Base-by-base conservation (phyloP, 148 eudicot species). In the Linanthus parryae region DNA sequence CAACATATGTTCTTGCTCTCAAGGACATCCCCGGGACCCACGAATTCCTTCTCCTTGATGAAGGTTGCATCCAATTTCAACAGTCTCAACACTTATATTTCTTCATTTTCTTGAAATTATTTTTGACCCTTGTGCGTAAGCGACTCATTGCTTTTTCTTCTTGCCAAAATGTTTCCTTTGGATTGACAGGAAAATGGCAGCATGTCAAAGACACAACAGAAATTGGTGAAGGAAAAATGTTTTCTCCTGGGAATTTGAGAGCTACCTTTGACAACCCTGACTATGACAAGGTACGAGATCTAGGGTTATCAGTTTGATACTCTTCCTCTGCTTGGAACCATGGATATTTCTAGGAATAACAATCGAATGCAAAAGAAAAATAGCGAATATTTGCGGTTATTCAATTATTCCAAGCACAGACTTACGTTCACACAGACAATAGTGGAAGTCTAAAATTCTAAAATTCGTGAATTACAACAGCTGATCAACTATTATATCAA, bases 31-130 rank as follows among this genome's bases (percentile, higher is more conserved):
- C 96, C 0, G 96, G 99, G 17, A 84, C 95, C 67, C 99, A 94
- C 57, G 99, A 94, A 56, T 94, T 94, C 66, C 99, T 94, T 59
- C 91, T 94, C 55, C 95, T 94, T 11, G 99, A 94, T 56, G 99
- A 94, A 77, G 99, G 99, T 94, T 45, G n/a, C n/a, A n/a, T n/a
- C n/a, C 45, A 47, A 18, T 40, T 15, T 33, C 8, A 18, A 39
- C 28, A 28, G 39, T 8, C 1, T 21, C 17, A 9, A 3, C 26
- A 44, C n/a, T 44, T 44, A 4, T 18, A 13, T 14, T 24, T 7
- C 26, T 48, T n/a, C 13, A 34, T 26, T 48, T 48, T 27, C 21
- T 48, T 20, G 8, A 30, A 31, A 50, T 14, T 3, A 17, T 17
- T 17, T 48, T 0, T 17, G 37, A 2, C 8, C 16, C 4, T 51